Evolutionary conservation across 73 alveolate genomes (phyloP), one percentile per base, ranked within the genome.

Genomic region (Paraurostyla sp.): DNA sequence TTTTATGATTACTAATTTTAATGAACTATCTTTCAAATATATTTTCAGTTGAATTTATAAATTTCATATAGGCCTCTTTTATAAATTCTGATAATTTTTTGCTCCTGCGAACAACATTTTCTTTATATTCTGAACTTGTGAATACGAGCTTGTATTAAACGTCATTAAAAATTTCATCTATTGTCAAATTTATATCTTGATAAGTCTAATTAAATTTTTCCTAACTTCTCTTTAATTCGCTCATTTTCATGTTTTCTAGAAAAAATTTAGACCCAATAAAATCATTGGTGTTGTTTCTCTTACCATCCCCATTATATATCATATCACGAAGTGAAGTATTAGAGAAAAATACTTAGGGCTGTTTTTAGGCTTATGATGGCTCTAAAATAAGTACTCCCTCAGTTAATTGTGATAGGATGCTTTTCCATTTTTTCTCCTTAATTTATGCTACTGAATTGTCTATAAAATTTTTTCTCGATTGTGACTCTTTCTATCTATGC

Each of bases 341-440:
- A 9, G 60, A 36, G 25, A 65, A 65, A 38, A 65, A 65, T 18
- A 65, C 36, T 38, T 30, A 3, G 9, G 58, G 36, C 41, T 65
- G 6, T 15, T 65, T 58, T 18, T 33, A 11, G 27, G 4, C 6
- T 38, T 65, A 3, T 22, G 9, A 18, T 38, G 35, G 6, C 23
- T 65, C 82, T 35, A 65, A 40, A 65, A 65, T 65, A 9, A 65
- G 25, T 9, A 65, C 82, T 13, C 82, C 82, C 58, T 65, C 82
- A 35, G 82, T 65, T 7, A 65, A 22, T 38, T 65, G 23, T 38
- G 59, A 22, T 0, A 65, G 58, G 41, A 65, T 65, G 35, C 60
- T 40, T 40, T 65, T 65, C 82, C 82, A 65, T 65, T 65, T 65
- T 65, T n/a, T 32, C 23, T 65, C 82, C 3, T 38, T 65, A 3